These are phyloP conservation scores for Colletotrichum tropicale DNA, from an alignment of 2,329 filamentous ascomycete species.

Conservation along the genomic window DNA sequence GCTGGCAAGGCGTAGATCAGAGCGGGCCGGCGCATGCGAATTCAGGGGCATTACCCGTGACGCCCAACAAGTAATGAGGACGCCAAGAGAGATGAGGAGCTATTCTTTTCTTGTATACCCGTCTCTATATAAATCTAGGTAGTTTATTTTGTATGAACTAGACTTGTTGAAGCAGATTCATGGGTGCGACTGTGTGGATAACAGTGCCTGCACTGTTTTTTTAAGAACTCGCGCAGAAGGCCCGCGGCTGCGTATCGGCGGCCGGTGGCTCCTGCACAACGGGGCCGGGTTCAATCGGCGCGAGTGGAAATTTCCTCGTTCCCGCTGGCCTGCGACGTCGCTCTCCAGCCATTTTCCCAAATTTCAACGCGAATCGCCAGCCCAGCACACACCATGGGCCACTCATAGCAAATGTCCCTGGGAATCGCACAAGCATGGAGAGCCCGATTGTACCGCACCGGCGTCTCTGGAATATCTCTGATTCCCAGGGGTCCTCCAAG, in stretches of 20 bases:
- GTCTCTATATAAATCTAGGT: background rate
- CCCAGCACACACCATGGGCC: slow-evolving; percentile 35
- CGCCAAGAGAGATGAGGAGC: background rate
- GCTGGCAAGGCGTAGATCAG: slow-evolving; percentile 57
- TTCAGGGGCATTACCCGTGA: slow-evolving; percentile 8
- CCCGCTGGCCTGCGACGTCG: background rate
- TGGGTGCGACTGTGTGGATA: background rate
- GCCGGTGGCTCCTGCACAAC: background rate
- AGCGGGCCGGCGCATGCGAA: slow-evolving; percentile 51
- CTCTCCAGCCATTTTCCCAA: background rate
- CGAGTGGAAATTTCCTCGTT: slow-evolving; percentile 17
- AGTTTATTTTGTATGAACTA: background rate
- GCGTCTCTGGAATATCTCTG: slow-evolving; percentile 24
- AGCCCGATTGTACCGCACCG: slow-evolving; percentile 38
- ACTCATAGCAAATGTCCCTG: slow-evolving; percentile 50
- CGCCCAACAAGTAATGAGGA: background rate
- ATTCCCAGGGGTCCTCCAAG: slow-evolving; percentile 16
- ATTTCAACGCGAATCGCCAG: background rate
- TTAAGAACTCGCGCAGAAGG: background rate
- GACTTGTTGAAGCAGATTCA: background rate
- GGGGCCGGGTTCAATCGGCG: slow-evolving; percentile 11
- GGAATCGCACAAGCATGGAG: slow-evolving; percentile 49
- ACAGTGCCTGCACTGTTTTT: background rate
- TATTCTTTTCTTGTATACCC: slow-evolving; percentile 24
- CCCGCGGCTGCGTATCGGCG: background rate